Base-by-base conservation (phyloP, 2,329 filamentous ascomycete genomes). In the Xylaria sp. region DNA sequence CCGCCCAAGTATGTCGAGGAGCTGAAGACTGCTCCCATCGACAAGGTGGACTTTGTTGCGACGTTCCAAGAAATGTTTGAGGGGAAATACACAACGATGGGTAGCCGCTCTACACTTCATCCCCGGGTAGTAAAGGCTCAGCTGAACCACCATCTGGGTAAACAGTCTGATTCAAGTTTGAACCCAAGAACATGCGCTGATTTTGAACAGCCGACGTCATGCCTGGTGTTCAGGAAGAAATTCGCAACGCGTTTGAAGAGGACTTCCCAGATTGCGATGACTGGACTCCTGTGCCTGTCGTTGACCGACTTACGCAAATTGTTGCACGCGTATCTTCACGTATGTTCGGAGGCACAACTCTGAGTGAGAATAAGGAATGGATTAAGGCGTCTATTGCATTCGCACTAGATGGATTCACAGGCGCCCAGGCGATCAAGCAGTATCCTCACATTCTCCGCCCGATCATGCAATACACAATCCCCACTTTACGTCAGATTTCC, bases 281-380 rank as follows among this genome's bases (percentile, higher is more conserved):
- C n/a, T n/a, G n/a, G n/a, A n/a, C n/a, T n/a, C n/a, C n/a, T n/a
- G n/a, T n/a, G n/a, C n/a, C n/a, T n/a, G n/a, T n/a, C n/a, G n/a
- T n/a, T n/a, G n/a, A n/a, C n/a, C n/a, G n/a, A n/a, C n/a, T n/a
- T n/a, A n/a, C n/a, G 3, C n/a, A 35, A 3, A 43, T 60, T 4
- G 37, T 60, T 1, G 37, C 57, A n/a, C 49, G 57, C 1, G 57
- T 43, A 3, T 35, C 57, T 5, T 35, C 21, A 6, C 33, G 61
- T 1, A 64, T 64, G 61, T 31, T 54, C 40, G 66, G 58, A 4
- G 71, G 71, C 0, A 67, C 53, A 7, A 44, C 43, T 7, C 61
- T 75, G 4, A 67, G 62, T 8, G 57, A 57, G 1, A 72, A 75
- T 44, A 67, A 72, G 7, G 67, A 72, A 37, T 77, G 74, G 70